phyloP scores from a whole-genome alignment of 345 rosid genomes.

The Camelina sativa region DNA sequence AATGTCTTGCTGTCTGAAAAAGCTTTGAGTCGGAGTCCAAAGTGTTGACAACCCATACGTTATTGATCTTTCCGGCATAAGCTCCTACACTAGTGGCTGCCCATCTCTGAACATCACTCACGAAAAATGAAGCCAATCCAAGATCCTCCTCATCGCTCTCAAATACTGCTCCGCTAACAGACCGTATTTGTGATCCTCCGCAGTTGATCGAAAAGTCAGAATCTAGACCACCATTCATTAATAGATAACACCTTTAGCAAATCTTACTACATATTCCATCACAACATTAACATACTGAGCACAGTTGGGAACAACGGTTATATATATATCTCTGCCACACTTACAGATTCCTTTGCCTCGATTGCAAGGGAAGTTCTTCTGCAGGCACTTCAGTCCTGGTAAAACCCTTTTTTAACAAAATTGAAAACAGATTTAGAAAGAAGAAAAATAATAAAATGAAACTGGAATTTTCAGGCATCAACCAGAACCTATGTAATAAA shows the following conservation, averaged over 20 bases:
- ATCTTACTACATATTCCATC: background rate
- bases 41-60: conserved; percentile 40
- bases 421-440: too few relatives aligned
- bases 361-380: background rate
- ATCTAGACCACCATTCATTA: conserved; percentile 40
- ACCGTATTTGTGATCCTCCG: conserved; percentile 58
- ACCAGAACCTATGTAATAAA: background rate
- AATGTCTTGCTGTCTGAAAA: conserved; percentile 37
- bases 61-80: conserved; percentile 34
- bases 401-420: background rate
- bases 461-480: too few relatives aligned
- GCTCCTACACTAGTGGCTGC: background rate
- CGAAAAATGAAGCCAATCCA: conserved; percentile 57
- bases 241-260: background rate
- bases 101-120: conserved; percentile 34
- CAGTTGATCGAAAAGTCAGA: conserved; percentile 57
- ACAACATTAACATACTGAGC: background rate
- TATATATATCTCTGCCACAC: background rate
- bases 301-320: too few relatives aligned
- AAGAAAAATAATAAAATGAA: too few relatives aligned
- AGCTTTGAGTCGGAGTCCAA: conserved; percentile 41
- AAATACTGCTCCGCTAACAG: conserved; percentile 39
- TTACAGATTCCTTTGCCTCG: background rate
- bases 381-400: background rate
- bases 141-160: conserved; percentile 54